These are phyloP conservation scores for Neophaeococcomyces mojaviensis DNA, from an alignment of 2,329 filamentous ascomycete species.

Conservation along the genomic window DNA sequence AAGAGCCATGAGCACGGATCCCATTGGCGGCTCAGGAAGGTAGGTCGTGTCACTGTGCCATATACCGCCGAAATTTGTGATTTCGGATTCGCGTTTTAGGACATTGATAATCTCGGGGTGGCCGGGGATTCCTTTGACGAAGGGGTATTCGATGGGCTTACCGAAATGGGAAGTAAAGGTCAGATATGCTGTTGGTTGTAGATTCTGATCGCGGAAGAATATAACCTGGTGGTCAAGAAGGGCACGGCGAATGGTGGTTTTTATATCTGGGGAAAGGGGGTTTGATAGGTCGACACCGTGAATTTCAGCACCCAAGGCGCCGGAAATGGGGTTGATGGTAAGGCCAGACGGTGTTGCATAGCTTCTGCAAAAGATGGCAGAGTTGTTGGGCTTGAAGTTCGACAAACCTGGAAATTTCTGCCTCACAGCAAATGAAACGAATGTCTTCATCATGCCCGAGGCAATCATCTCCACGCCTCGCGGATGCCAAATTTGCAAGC, in stretches of 20 bases:
- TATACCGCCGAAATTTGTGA: slow-evolving; percentile 20
- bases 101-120: slow-evolving; percentile 20
- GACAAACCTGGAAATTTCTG: no score
- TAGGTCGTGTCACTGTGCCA: slow-evolving; percentile 22
- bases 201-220: slow-evolving; percentile 19
- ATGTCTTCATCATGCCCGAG: no score
- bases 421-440: no score
- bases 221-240: slow-evolving; percentile 19
- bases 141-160: slow-evolving; percentile 19
- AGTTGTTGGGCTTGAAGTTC: no score
- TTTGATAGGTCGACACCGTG: slow-evolving; percentile 15
- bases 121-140: slow-evolving; percentile 19
- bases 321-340: slow-evolving; percentile 16
- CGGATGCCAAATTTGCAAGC: no score
- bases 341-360: slow-evolving; percentile 6
- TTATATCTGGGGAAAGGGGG: slow-evolving; percentile 11
- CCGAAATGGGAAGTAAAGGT: slow-evolving; percentile 18
- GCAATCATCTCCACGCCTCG: no score
- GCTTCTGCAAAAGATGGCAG: background rate
- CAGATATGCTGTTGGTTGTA: slow-evolving; percentile 13
- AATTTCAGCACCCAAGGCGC: slow-evolving; percentile 19
- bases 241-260: slow-evolving; percentile 16
- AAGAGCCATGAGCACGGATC: slow-evolving; percentile 17
- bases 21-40: slow-evolving; percentile 16
- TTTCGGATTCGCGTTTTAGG: slow-evolving; percentile 19